Conservation (phyloP, 352 stramenopile species). For the Phytophthora fragariaefolia region DNA sequence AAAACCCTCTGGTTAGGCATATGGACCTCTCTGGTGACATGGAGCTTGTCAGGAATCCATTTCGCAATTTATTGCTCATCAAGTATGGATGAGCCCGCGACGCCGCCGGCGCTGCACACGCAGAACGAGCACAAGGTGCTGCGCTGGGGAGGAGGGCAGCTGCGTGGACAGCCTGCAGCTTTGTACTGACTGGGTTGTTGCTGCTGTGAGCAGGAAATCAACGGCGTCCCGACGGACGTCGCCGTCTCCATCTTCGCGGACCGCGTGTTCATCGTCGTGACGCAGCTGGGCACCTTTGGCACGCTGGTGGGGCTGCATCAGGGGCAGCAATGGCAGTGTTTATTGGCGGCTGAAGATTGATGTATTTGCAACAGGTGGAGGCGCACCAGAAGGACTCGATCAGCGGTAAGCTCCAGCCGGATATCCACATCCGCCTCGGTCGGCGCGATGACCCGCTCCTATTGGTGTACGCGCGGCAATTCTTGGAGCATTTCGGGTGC, state of each 20-base stretch:
- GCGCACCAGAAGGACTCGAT: slow-evolving; percentile 79
- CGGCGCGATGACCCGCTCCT: slow-evolving; percentile 82
- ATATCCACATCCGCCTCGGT: slow-evolving; percentile 81
- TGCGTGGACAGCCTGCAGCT: neutral
- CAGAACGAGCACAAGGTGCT: slow-evolving; percentile 49
- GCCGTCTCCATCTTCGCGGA: slow-evolving; percentile 81
- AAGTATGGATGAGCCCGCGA: slow-evolving; percentile 23
- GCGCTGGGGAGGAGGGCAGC: neutral
- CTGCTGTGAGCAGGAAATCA: slow-evolving; percentile 60
- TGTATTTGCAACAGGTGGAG: slow-evolving; percentile 54
- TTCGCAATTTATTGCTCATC: slow-evolving; percentile 12
- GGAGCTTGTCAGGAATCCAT: neutral
- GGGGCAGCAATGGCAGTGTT: neutral
- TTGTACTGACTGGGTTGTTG: slow-evolving; percentile 5
- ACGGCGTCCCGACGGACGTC: slow-evolving; percentile 72
- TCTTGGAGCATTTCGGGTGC: slow-evolving; percentile 88
- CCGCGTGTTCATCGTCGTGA: slow-evolving; percentile 85
- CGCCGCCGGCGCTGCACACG: slow-evolving; percentile 45
- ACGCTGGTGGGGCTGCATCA: slow-evolving; percentile 56
- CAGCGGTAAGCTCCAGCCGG: slow-evolving; percentile 76
- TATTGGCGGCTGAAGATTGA: neutral
- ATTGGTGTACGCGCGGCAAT: slow-evolving; percentile 83
- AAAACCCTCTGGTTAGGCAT: neutral
- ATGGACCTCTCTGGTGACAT: slow-evolving; percentile 2
- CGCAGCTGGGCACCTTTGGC: slow-evolving; percentile 82